Evolutionary conservation across 805 yeast species (phyloP).

Genomic region (Kuraishia borneana): DNA sequence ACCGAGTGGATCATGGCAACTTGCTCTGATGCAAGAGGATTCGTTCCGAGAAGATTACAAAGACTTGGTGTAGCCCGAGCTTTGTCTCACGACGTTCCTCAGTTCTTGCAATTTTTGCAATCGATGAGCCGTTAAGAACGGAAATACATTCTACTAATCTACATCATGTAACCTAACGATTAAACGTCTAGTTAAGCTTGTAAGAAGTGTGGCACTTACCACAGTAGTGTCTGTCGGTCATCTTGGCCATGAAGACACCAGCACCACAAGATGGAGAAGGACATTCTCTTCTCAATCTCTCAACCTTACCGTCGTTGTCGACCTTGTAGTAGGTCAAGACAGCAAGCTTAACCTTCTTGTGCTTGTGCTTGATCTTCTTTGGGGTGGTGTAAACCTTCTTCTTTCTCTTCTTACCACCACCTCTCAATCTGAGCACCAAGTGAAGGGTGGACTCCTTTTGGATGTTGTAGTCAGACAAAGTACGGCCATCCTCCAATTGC

Average conservation of each 20-base stretch:
- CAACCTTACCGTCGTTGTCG: constrained; percentile 96
- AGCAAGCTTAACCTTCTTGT: constrained; percentile 98
- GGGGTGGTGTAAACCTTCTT: constrained; percentile 99
- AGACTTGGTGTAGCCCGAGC: constrained; percentile 25
- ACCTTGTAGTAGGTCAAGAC: constrained; percentile 99
- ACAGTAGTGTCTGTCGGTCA: constrained; percentile 98
- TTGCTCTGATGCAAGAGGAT: constrained; percentile 27
- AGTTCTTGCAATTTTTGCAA: constrained; percentile 11
- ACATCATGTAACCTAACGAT: neutral
- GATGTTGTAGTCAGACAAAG: constrained; percentile 98
- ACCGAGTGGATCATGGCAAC: constrained; percentile 27
- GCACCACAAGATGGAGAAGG: constrained; percentile 90
- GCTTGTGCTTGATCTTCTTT: constrained; percentile 99
- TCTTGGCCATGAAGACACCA: constrained; percentile 99
- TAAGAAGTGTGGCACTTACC: constrained; percentile 98
- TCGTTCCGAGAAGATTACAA: constrained; percentile 27
- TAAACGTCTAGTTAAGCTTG: constrained; percentile 26
- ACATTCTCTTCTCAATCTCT: constrained; percentile 98
- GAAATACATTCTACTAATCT: neutral
- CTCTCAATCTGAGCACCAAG: constrained; percentile 94
- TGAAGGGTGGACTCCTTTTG: constrained; percentile 98
- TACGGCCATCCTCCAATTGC: constrained; percentile 99
- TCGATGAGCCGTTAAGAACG: neutral
- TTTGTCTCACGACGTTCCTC: constrained; percentile 26
- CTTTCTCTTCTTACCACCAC: constrained; percentile 99